Evolutionary conservation across 108 stramenopile genomes (phyloP).

Genomic region (Pelagomonas calceolata): DNA sequence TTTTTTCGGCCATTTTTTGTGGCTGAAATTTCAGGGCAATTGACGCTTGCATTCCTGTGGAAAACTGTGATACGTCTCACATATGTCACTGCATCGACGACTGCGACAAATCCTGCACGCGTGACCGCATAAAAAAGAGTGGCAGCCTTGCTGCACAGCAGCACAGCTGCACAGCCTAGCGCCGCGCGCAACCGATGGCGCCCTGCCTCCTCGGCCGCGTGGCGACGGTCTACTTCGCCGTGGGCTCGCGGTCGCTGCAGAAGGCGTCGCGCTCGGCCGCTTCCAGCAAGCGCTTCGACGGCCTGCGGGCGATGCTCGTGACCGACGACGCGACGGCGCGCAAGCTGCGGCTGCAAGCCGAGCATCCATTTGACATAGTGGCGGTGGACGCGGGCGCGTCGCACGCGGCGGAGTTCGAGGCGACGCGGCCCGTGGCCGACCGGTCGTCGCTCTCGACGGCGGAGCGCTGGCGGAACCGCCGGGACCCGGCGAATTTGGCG

Average conservation of each 20-base stretch:
- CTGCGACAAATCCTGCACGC: no score
- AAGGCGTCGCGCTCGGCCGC: background rate
- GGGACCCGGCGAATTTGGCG: background rate
- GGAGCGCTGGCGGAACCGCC: background rate
- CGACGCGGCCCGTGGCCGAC: background rate
- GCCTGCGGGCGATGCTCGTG: background rate
- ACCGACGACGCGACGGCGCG: background rate
- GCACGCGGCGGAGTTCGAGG: background rate
- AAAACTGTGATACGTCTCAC: no score
- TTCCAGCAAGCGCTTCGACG: background rate
- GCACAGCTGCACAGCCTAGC: no score
- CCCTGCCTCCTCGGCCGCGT: background rate
- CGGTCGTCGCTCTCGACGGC: background rate
- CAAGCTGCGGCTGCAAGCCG: background rate
- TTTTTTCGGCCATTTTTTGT: no score
- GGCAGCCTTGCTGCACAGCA: no score
- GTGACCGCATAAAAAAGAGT: no score
- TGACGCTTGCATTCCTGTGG: no score
- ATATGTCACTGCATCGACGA: no score
- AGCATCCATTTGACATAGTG: background rate
- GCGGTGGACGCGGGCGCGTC: background rate
- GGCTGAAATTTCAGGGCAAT: no score
- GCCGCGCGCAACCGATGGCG: no score
- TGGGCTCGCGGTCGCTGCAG: background rate
- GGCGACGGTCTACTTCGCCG: background rate